Conservation (phyloP, 2,329 filamentous ascomycete genomes). For the Diaporthe batatas region DNA sequence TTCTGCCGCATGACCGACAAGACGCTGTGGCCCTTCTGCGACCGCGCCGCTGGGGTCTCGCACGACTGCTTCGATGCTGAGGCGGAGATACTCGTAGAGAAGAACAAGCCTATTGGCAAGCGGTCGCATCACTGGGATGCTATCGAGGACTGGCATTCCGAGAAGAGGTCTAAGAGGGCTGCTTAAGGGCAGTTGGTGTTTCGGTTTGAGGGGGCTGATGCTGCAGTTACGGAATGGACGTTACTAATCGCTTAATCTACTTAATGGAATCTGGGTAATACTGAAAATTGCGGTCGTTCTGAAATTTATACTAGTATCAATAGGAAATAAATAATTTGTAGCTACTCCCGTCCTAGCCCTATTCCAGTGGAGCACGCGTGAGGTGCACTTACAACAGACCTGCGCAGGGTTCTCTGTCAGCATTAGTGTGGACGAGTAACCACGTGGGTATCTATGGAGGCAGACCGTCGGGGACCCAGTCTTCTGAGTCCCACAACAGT, state of each 20-base stretch:
- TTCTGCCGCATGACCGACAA: conserved; percentile 35
- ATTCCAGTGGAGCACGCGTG: neutral
- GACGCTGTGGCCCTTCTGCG: conserved; percentile 36
- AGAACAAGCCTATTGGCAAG: neutral
- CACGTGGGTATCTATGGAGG: too few relatives aligned
- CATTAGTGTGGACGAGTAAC: neutral
- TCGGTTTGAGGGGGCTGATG: neutral
- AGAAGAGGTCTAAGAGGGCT: neutral
- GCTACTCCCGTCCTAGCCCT: too few relatives aligned
- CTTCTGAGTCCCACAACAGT: too few relatives aligned
- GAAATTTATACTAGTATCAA: neutral
- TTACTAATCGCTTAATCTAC: neutral
- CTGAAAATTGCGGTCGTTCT: neutral
- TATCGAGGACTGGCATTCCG: conserved; percentile 27
- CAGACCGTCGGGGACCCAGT: too few relatives aligned
- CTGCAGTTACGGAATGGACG: neutral
- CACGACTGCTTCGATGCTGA: conserved; percentile 21
- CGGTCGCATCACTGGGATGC: conserved; percentile 18
- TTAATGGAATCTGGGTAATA: neutral
- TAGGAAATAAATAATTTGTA: neutral
- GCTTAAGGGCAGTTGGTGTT: neutral
- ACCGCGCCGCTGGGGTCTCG: neutral
- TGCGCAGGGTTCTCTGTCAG: neutral
- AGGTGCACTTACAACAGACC: neutral
- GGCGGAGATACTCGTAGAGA: conserved; percentile 1